These are phyloP conservation scores for Lippia alba DNA, from an alignment of 305 asterid genomes.

Conservation along the genomic window DNA sequence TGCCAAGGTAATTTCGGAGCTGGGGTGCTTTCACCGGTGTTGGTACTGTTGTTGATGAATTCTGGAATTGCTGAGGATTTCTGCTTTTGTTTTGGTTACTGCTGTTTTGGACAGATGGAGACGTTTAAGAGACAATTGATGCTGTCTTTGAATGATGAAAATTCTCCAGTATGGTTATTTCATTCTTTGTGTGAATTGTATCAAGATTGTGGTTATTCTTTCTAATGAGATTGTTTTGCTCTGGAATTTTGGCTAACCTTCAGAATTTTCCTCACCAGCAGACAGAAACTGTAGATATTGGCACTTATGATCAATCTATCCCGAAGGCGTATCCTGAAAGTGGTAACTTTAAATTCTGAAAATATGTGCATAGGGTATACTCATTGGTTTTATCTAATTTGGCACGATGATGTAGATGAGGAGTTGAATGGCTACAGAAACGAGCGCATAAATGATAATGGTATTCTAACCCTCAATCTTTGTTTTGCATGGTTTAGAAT, in stretches of 20 bases:
- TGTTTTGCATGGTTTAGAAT: constrained; percentile 10
- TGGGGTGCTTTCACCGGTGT: neutral
- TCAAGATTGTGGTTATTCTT: neutral
- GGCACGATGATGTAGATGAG: constrained; percentile 45
- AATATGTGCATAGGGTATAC: neutral
- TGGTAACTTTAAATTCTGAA: constrained; percentile 45
- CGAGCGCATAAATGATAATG: constrained; percentile 44
- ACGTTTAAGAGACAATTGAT: constrained; percentile 73
- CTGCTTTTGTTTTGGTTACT: neutral
- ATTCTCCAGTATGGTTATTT: constrained; percentile 56
- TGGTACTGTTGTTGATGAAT: neutral
- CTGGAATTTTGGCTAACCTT: constrained; percentile 10
- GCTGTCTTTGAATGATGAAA: constrained; percentile 73
- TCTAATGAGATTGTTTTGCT: neutral
- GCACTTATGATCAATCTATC: constrained; percentile 59
- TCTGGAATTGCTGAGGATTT: neutral
- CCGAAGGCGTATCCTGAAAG: constrained; percentile 47
- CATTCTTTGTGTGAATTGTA: neutral
- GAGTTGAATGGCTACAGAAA: constrained; percentile 43
- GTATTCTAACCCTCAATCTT: constrained; percentile 38
- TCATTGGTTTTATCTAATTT: constrained; percentile 13
- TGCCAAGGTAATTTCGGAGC: constrained; percentile 54
- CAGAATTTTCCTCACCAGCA: constrained; percentile 38
- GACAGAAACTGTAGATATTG: constrained; percentile 65
- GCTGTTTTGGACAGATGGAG: constrained; percentile 53